phyloP scores from a whole-genome alignment of 1,284 basidiomycete species.

The Cutaneotrichosporon spelunceum region DNA sequence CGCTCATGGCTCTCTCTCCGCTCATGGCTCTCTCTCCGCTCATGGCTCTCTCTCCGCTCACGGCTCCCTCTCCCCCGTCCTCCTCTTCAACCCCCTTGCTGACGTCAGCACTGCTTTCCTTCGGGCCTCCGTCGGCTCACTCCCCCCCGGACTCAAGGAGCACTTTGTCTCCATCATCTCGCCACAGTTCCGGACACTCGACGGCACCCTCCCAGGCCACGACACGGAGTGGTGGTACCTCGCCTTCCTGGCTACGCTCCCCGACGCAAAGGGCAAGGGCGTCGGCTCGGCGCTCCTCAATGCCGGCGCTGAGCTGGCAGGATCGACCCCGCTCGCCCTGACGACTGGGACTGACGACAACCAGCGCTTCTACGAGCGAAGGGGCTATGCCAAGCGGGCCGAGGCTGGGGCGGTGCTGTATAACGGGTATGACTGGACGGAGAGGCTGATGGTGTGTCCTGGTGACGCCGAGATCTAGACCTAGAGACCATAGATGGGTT shows the following conservation, averaged over 20 bases:
- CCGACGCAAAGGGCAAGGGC: not conserved
- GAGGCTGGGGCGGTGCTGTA: not conserved
- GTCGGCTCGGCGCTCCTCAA: not conserved
- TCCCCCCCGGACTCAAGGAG: not conserved
- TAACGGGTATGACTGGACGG: not conserved
- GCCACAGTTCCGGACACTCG: not conserved
- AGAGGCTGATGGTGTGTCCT: not conserved
- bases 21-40: too few species aligned
- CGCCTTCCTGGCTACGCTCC: not conserved
- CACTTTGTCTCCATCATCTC: not conserved
- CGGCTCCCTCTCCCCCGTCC: not conserved
- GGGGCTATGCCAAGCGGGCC: not conserved
- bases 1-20: too few species aligned
- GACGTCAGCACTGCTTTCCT: not conserved
- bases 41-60: too few species aligned
- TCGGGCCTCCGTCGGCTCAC: not conserved
- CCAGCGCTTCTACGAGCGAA: not conserved
- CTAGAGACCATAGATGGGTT: too few species aligned
- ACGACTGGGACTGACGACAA: not conserved
- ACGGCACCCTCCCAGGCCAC: not conserved
- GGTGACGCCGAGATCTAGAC: not conserved
- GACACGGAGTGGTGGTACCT: conserved; percentile 2
- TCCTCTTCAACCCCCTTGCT: not conserved
- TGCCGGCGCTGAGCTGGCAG: not conserved
- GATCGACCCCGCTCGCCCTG: not conserved